Evolutionary conservation across 2,329 filamentous ascomycete species (phyloP), one percentile per base, ranked within the genome.

Genomic region (Aplosporella prunicola): DNA sequence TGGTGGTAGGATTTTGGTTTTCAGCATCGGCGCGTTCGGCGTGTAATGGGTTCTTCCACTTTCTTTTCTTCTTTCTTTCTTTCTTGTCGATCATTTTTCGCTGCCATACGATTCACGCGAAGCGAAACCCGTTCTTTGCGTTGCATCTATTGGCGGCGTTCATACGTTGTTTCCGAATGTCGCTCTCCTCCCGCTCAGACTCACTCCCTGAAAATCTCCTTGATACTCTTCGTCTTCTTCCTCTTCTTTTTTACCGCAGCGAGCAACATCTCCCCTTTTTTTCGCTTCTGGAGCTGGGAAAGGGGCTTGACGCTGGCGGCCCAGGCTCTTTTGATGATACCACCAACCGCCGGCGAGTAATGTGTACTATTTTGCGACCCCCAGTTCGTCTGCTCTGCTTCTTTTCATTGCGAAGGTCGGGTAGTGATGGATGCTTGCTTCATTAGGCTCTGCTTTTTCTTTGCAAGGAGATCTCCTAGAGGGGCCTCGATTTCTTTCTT

Each of bases 301-400:
- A 28, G 26, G 30, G 37, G 22, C 28, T 29, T n/a, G n/a, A n/a
- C n/a, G 37, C 28, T 33, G 37, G 37, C 23, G 29, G 31, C 26
- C 37, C 29, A 20, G 14, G 37, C 13, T 28, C 23, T 32, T 14
- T 37, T 38, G 26, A 38, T 38, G 35, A 38, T 38, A 38, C 35
- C 35, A 38, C 35, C 18, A 38, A 38, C 34, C 34, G 35, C 35
- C 35, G 28, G 30, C 34, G 30, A 31, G 26, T 38, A 38, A 38
- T 38, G 35, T 38, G 35, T 38, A 38, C 35, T 38, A n/a, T n/a
- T n/a, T n/a, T n/a, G n/a, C n/a, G n/a, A n/a, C n/a, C n/a, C n/a
- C n/a, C n/a, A n/a, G n/a, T n/a, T n/a, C n/a, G n/a, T n/a, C n/a
- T n/a, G n/a, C n/a, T n/a, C n/a, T n/a, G n/a, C n/a, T n/a, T n/a